These are phyloP conservation scores for Taiozyma sp. DNA, from an alignment of 1,139 yeast species.

Conservation along the genomic window DNA sequence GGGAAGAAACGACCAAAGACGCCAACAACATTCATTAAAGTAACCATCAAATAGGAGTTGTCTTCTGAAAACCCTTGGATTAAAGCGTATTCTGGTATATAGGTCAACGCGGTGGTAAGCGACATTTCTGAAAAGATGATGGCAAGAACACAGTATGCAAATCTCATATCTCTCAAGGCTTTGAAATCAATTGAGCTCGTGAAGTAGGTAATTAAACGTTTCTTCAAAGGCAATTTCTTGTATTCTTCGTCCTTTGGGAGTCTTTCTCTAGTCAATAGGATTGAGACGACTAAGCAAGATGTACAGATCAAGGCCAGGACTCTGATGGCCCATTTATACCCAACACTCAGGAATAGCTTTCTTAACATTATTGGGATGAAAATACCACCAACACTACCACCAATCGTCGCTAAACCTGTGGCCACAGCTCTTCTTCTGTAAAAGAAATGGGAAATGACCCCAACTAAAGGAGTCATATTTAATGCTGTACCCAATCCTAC, in stretches of 20 bases:
- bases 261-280: constrained; percentile 45
- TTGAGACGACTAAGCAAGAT: constrained; percentile 35
- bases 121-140: constrained; percentile 52
- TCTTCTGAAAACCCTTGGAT: constrained; percentile 49
- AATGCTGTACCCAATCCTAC: constrained; percentile 55
- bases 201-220: constrained; percentile 19
- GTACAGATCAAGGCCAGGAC: constrained; percentile 46
- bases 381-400: constrained; percentile 63
- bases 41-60: constrained; percentile 46
- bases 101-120: constrained; percentile 47
- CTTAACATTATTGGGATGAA: constrained; percentile 56
- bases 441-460: constrained; percentile 60
- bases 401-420: constrained; percentile 54
- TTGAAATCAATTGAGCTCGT: constrained; percentile 26
- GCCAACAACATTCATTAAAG: constrained; percentile 57
- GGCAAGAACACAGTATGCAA: constrained; percentile 36
- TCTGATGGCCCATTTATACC: constrained; percentile 61
- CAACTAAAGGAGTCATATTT: constrained; percentile 52
- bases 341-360: constrained; percentile 45
- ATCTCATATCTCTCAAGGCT: constrained; percentile 35
- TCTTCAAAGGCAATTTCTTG: constrained; percentile 14
- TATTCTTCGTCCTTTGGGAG: constrained; percentile 24
- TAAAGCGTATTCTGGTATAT: constrained; percentile 50
- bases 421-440: constrained; percentile 47
- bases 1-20: constrained; percentile 55